phyloP scores from a whole-genome alignment of 2,329 filamentous ascomycete genomes.

The Chrysoporthe puriensis region DNA sequence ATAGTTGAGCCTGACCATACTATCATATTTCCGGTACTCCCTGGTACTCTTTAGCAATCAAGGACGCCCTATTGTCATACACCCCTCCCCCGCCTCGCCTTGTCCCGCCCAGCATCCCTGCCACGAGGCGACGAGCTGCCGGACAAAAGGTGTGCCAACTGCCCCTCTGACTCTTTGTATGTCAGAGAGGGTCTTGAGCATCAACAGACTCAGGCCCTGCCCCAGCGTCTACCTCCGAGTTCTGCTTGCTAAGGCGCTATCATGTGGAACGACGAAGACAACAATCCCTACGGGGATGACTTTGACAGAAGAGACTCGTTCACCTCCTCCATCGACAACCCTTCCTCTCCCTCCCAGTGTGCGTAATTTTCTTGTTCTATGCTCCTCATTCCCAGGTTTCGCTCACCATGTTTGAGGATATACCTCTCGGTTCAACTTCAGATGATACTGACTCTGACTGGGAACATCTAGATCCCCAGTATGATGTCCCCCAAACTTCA shows the following conservation, averaged over 20 bases:
- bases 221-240: no score
- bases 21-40: not conserved
- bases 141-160: not conserved
- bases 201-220: not conserved
- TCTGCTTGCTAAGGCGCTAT: slow-evolving; percentile 34
- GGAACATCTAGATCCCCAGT: slow-evolving; percentile 56
- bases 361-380: slow-evolving; percentile 39
- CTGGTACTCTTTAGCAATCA: not conserved
- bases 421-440: slow-evolving; percentile 41
- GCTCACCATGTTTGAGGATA: slow-evolving; percentile 43
- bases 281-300: slow-evolving; percentile 91
- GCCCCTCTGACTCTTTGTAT: not conserved
- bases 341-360: slow-evolving; percentile 66
- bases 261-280: slow-evolving; percentile 99
- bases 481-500: slow-evolving; percentile 72
- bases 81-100: slow-evolving; percentile 21
- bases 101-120: slow-evolving; percentile 18
- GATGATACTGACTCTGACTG: slow-evolving; percentile 50
- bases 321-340: slow-evolving; percentile 68
- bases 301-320: slow-evolving; percentile 87
- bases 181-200: not conserved
- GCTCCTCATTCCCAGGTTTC: slow-evolving; percentile 22
- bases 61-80: not conserved
- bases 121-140: slow-evolving; percentile 12
- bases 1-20: not conserved